phyloP scores from a whole-genome alignment of 441 rosid genomes.

The Omphalea diandra region DNA sequence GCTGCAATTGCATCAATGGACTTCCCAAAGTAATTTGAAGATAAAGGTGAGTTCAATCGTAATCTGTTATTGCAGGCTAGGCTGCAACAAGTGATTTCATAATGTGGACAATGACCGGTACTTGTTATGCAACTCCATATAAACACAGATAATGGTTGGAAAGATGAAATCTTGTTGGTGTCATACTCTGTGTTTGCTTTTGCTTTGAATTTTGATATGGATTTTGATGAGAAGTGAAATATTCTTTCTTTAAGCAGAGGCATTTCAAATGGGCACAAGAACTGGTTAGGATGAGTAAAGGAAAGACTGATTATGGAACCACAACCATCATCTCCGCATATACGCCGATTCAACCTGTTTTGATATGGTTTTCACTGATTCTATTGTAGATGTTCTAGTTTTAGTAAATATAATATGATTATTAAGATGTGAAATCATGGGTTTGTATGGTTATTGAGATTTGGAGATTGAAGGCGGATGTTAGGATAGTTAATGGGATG shows the following conservation, averaged over 20 bases:
- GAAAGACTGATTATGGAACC: constrained; percentile 49
- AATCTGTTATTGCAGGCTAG: constrained; percentile 50
- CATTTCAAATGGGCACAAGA: constrained; percentile 42
- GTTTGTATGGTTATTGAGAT: too few species aligned
- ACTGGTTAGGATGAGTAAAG: constrained; percentile 41
- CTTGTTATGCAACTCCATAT: constrained; percentile 62
- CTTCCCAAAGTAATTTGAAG: constrained; percentile 60
- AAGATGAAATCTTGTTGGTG: constrained; percentile 62
- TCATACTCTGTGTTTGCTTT: constrained; percentile 40
- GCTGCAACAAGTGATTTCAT: constrained; percentile 44
- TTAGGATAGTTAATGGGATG: too few species aligned
- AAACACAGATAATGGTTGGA: constrained; percentile 57
- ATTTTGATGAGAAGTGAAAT: constrained; percentile 55
- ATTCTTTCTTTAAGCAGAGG: constrained; percentile 53
- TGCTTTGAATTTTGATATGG: constrained; percentile 49
- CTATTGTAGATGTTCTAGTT: too few species aligned
- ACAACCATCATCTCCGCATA: constrained; percentile 36
- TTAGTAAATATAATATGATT: too few species aligned
- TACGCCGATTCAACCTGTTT: too few species aligned
- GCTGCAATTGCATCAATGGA: constrained; percentile 35
- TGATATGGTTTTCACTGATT: too few species aligned
- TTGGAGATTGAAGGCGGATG: too few species aligned
- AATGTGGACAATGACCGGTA: constrained; percentile 30
- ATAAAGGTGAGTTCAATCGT: constrained; percentile 49
- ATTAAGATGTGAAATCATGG: too few species aligned